A percentile compares a stretch with the other conserved stretches of the same genome.
These are phyloP conservation scores for Globisporangium acanthophoron DNA, from an alignment of 352 stramenopile genomes.

Conservation along the genomic window DNA sequence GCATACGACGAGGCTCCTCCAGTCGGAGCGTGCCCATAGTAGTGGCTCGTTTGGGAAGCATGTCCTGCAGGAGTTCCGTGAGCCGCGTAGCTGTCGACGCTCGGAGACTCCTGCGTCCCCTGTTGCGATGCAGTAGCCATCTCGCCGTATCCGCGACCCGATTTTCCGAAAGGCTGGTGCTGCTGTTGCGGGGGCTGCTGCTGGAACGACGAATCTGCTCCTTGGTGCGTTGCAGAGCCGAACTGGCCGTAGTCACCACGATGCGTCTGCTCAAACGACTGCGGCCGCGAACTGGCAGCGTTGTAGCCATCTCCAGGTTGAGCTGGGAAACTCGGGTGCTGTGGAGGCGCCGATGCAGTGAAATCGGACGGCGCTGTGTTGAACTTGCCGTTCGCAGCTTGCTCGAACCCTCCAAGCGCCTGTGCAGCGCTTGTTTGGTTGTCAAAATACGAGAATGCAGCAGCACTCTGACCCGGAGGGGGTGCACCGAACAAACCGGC, in stretches of 20 bases:
- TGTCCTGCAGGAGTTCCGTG: background rate
- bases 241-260: background rate
- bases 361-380: constrained; percentile 23
- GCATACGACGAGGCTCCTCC: background rate
- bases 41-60: background rate
- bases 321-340: constrained; percentile 8
- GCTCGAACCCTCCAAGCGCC: constrained; percentile 20
- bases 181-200: constrained; percentile 14
- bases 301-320: background rate
- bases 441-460: constrained; percentile 10
- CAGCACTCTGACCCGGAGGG: constrained; percentile 4
- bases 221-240: background rate
- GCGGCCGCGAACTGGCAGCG: background rate
- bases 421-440: constrained; percentile 9
- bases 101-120: background rate
- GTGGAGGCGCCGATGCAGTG: constrained; percentile 26
- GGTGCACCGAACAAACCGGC: constrained; percentile 4
- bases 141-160: background rate
- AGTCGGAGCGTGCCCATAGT: constrained; percentile 1
- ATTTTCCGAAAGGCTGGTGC: constrained; percentile 3
- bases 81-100: constrained; percentile 4
- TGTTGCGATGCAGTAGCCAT: background rate
- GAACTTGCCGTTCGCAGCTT: constrained; percentile 11
- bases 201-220: background rate
- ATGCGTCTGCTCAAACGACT: background rate